A percentile compares a stretch with the other conserved stretches of the same genome.
phyloP scores from a whole-genome alignment of 257 asterid species.

The Jaltomata sinuosa region DNA sequence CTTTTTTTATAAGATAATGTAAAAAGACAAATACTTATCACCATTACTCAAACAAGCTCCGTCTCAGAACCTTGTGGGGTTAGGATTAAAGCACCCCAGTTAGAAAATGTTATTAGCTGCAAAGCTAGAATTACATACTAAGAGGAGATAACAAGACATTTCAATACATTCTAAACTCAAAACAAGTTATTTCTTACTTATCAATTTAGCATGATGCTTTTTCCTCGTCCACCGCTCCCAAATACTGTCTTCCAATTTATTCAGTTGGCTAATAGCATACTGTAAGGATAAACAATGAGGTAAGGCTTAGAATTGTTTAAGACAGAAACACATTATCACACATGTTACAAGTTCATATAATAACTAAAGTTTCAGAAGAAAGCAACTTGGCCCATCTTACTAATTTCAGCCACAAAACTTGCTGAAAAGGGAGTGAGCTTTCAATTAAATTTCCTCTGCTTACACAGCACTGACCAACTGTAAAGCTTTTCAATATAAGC shows the following conservation, averaged over 20 bases:
- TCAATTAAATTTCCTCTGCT: background rate
- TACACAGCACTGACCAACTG: background rate
- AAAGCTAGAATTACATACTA: background rate
- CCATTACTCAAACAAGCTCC: background rate
- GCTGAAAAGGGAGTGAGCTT: background rate
- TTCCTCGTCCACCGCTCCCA: constrained; percentile 70
- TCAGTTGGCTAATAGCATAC: constrained; percentile 89
- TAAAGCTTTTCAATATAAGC: background rate
- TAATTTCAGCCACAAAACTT: background rate
- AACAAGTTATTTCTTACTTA: constrained; percentile 25
- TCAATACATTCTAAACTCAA: background rate
- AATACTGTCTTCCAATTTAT: constrained; percentile 90
- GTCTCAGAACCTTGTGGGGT: too few species aligned
- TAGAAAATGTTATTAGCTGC: background rate
- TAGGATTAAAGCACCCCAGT: too few species aligned
- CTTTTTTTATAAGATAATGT: background rate
- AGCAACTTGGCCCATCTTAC: background rate
- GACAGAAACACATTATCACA: background rate
- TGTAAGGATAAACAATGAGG: constrained; percentile 20
- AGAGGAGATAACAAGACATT: background rate
- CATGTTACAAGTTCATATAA: background rate
- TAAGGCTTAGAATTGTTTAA: constrained; percentile 14
- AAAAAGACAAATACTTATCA: background rate
- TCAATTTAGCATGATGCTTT: constrained; percentile 30
- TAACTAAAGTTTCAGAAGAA: background rate